Conservation (phyloP, 1,139 yeast species). For the Geotrichum phurueaensis region DNA sequence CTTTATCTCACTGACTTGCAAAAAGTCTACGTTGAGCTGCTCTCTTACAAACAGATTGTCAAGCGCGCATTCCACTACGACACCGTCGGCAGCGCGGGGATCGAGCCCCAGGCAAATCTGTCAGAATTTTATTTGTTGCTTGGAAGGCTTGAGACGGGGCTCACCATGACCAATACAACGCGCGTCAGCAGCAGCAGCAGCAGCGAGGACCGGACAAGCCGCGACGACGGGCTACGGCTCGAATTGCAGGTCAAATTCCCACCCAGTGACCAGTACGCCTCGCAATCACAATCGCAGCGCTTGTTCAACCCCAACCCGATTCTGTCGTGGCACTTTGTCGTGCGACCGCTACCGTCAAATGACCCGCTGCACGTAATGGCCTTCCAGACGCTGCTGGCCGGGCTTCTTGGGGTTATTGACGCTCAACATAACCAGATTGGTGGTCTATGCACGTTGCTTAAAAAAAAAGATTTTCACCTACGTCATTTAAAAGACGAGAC, state of each 20-base stretch:
- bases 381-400: conserved; percentile 10
- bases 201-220: too few species aligned
- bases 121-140: not conserved
- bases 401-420: conserved; percentile 12
- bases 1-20: conserved; percentile 10
- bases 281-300: not conserved
- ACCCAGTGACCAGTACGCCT: not conserved
- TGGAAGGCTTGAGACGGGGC: not conserved
- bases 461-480: conserved; percentile 13
- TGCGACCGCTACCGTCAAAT: not conserved
- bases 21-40: conserved; percentile 6
- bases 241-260: not conserved
- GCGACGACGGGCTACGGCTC: not conserved
- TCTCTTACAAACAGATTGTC: conserved; percentile 5
- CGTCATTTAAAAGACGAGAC: conserved; percentile 10
- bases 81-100: not conserved
- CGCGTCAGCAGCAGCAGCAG: not conserved
- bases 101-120: conserved; percentile 5
- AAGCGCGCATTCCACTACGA: conserved; percentile 1
- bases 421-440: conserved; percentile 8
- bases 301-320: not conserved
- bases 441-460: conserved; percentile 7
- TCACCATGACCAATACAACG: not conserved
- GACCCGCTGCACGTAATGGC: not conserved
- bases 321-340: conserved; percentile 5